Conservation (phyloP, 306 rosid genomes). For the Alnus rubra region DNA sequence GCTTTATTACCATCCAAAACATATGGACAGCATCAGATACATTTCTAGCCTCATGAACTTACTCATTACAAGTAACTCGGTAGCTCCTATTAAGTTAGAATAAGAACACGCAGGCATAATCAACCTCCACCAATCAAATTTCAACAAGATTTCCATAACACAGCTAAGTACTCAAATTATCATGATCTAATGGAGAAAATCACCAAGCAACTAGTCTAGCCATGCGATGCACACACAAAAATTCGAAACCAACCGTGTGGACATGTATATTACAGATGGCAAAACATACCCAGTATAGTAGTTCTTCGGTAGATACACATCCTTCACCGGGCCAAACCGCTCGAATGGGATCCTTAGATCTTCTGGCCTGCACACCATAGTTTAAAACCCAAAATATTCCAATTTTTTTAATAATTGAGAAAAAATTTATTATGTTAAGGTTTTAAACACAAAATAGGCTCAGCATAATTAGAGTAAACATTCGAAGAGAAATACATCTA, state of each 20-base stretch:
- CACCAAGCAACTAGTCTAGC: background rate
- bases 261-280: background rate
- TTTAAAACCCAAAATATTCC: background rate
- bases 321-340: slow-evolving; percentile 96
- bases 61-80: background rate
- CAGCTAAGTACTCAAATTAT: background rate
- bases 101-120: background rate
- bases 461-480: background rate
- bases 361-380: slow-evolving; percentile 58
- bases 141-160: background rate
- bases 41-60: background rate
- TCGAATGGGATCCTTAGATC: slow-evolving; percentile 87
- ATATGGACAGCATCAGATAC: background rate
- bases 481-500: background rate
- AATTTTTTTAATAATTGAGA: background rate
- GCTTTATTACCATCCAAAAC: background rate
- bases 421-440: background rate
- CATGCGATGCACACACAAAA: background rate
- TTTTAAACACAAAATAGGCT: background rate
- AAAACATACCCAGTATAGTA: slow-evolving; percentile 76
- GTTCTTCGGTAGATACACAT: slow-evolving; percentile 95
- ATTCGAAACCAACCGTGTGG: background rate
- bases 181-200: background rate
- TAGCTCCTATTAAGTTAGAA: background rate
- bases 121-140: background rate